These are phyloP conservation scores for Puya raimondii DNA, from an alignment of 176 grass and related monocot genomes.

Conservation along the genomic window DNA sequence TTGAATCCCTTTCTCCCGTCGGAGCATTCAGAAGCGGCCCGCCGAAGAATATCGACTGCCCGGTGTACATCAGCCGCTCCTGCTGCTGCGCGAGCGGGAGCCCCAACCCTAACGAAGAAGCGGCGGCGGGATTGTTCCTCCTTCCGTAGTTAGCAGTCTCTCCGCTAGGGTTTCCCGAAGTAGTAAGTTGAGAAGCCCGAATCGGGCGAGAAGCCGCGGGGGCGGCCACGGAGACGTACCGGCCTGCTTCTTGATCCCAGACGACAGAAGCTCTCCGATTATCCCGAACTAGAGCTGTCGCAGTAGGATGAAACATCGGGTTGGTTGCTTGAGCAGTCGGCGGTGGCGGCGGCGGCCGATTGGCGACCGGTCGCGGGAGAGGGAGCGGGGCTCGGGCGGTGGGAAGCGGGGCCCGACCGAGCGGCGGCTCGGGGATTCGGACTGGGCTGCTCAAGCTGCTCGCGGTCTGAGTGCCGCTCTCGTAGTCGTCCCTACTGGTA, in stretches of 20 bases:
- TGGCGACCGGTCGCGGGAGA: constrained; percentile 28
- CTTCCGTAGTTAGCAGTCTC: constrained; percentile 34
- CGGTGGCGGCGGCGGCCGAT: constrained; percentile 16
- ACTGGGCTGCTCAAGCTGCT: constrained; percentile 86
- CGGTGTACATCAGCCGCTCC: constrained; percentile 61
- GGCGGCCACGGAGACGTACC: constrained; percentile 58
- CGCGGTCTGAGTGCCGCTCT: constrained; percentile 51
- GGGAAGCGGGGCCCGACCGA: no score
- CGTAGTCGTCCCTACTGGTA: constrained; percentile 71
- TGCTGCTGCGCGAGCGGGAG: constrained; percentile 31
- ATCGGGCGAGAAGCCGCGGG: constrained; percentile 19
- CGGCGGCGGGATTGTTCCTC: constrained; percentile 8
- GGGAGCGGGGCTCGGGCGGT: constrained; percentile 22
- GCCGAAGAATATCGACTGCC: constrained; percentile 90
- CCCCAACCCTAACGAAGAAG: constrained; percentile 28
- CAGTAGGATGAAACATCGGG: constrained; percentile 78
- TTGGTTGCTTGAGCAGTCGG: constrained; percentile 48
- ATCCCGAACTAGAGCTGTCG: constrained; percentile 49
- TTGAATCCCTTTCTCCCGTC: constrained; percentile 27
- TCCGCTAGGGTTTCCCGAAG: constrained; percentile 43
- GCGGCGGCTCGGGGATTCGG: constrained; percentile 36
- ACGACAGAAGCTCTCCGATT: constrained; percentile 64
- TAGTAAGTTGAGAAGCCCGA: constrained; percentile 20
- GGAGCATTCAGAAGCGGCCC: constrained; percentile 67
- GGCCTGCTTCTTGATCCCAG: constrained; percentile 97